phyloP scores from a whole-genome alignment of 805 yeast species.

The Wickerhamomyces chambardii region DNA sequence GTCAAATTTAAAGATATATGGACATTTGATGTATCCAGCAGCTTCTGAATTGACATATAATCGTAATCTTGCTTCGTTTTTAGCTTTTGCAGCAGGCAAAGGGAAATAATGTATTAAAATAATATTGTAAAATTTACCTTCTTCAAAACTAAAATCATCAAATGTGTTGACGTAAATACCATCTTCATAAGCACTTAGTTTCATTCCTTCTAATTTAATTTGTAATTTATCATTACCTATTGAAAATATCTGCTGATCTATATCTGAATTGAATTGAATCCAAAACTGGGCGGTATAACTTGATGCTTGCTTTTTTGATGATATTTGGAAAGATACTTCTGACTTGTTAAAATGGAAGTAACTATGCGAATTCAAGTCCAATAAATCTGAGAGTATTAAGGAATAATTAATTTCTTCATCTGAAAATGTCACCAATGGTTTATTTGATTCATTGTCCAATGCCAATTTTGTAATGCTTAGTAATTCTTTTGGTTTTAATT shows the following conservation, averaged over 20 bases:
- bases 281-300: slow-evolving; percentile 19
- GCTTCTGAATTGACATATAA: slow-evolving; percentile 9
- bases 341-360: slow-evolving; percentile 21
- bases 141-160: slow-evolving; percentile 11
- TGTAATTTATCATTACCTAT: slow-evolving; percentile 11
- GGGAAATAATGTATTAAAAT: slow-evolving; percentile 9
- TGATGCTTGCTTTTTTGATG: neutral
- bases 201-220: slow-evolving; percentile 23
- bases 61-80: slow-evolving; percentile 8
- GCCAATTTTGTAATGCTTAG: too few relatives aligned
- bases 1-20: slow-evolving; percentile 4
- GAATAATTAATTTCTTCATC: too few relatives aligned
- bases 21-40: slow-evolving; percentile 11
- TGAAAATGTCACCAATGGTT: too few relatives aligned
- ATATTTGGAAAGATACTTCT: slow-evolving; percentile 9
- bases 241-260: slow-evolving; percentile 19
- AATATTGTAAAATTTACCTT: slow-evolving; percentile 10
- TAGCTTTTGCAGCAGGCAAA: slow-evolving; percentile 3
- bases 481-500: too few relatives aligned
- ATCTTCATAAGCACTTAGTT: slow-evolving; percentile 16
- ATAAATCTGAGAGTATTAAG: neutral
- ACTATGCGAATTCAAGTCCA: slow-evolving; percentile 14
- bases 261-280: slow-evolving; percentile 18
- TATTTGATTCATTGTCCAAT: too few relatives aligned
- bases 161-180: slow-evolving; percentile 3